A percentile compares a stretch with the other conserved stretches of the same genome.
These are phyloP conservation scores for Penicillium turbatum DNA, from an alignment of 495 filamentous ascomycete species.

Conservation along the genomic window DNA sequence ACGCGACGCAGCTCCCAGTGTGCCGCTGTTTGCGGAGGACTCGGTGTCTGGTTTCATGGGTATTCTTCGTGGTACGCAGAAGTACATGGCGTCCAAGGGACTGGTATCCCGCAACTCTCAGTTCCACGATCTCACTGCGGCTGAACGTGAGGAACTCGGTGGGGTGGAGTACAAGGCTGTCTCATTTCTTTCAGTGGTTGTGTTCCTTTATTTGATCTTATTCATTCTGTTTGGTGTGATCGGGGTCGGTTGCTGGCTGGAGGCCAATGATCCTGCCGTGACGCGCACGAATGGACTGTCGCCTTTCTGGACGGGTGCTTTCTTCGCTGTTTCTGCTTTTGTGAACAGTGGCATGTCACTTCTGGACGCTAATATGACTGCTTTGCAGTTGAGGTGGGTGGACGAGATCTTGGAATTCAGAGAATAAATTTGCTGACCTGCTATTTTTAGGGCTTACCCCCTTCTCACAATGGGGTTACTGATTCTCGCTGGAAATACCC, in stretches of 20 bases:
- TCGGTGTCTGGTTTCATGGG: conserved; percentile 22
- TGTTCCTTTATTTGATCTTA: conserved; percentile 68
- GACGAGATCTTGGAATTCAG: not conserved
- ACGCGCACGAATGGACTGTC: conserved; percentile 64
- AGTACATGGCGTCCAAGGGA: conserved; percentile 41
- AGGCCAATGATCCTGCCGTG: conserved; percentile 52
- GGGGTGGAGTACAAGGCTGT: conserved; percentile 79
- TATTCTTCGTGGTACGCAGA: conserved; percentile 30
- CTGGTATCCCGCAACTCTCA: conserved; percentile 65
- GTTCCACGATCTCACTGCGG: conserved; percentile 62
- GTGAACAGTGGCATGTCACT: conserved; percentile 86
- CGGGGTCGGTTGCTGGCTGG: conserved; percentile 68
- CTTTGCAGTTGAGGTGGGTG: conserved; percentile 37
- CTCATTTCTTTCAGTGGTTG: conserved; percentile 62
- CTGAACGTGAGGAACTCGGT: conserved; percentile 68
- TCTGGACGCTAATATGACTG: conserved; percentile 73
- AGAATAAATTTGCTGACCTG: conserved; percentile 9
- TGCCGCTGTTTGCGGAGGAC: conserved; percentile 17
- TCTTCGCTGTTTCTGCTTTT: conserved; percentile 64
- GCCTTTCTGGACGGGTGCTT: conserved; percentile 52
- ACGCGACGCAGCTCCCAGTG: conserved; percentile 23
- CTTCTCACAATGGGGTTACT: conserved; percentile 71
- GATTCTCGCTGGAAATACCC: conserved; percentile 83
- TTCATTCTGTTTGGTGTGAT: conserved; percentile 70
- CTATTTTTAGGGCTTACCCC: conserved; percentile 53